A percentile compares a stretch with the other conserved stretches of the same genome.
Evolutionary conservation across 257 asterid species (phyloP).

Genomic region (Marsdenia floribunda): DNA sequence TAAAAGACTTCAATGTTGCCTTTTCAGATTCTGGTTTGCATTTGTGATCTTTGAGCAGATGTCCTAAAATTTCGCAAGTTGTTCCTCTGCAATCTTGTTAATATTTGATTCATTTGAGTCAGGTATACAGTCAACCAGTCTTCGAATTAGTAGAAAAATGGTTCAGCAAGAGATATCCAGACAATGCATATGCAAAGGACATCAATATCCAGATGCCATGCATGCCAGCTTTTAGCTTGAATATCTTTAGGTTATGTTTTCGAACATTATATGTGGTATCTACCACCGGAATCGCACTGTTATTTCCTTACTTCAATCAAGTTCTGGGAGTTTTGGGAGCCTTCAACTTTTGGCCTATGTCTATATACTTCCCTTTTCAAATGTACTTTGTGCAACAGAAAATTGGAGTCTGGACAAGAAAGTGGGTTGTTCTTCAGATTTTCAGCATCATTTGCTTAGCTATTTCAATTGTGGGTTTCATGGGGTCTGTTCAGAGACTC

Average conservation of each 20-base stretch:
- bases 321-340: conserved; percentile 71
- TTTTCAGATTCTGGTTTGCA: neutral
- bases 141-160: conserved; percentile 49
- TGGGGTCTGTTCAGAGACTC: conserved; percentile 60
- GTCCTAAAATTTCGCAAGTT: neutral
- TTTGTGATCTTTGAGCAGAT: neutral
- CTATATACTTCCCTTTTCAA: conserved; percentile 59
- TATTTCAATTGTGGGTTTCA: conserved; percentile 42
- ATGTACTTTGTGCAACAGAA: conserved; percentile 32
- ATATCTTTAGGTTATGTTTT: conserved; percentile 50
- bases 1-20: neutral
- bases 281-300: conserved; percentile 43
- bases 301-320: conserved; percentile 63
- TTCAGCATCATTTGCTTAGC: conserved; percentile 44
- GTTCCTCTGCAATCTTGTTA: neutral
- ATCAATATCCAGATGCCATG: conserved; percentile 36
- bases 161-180: conserved; percentile 29
- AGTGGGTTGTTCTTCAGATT: conserved; percentile 51
- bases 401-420: conserved; percentile 47
- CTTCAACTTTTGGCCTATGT: conserved; percentile 66
- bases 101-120: neutral
- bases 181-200: conserved; percentile 30
- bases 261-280: conserved; percentile 58
- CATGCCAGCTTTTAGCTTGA: conserved; percentile 36
- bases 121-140: conserved; percentile 69